These are phyloP conservation scores for Clonostachys sp. DNA, from an alignment of 2,329 filamentous ascomycete genomes.

Conservation along the genomic window DNA sequence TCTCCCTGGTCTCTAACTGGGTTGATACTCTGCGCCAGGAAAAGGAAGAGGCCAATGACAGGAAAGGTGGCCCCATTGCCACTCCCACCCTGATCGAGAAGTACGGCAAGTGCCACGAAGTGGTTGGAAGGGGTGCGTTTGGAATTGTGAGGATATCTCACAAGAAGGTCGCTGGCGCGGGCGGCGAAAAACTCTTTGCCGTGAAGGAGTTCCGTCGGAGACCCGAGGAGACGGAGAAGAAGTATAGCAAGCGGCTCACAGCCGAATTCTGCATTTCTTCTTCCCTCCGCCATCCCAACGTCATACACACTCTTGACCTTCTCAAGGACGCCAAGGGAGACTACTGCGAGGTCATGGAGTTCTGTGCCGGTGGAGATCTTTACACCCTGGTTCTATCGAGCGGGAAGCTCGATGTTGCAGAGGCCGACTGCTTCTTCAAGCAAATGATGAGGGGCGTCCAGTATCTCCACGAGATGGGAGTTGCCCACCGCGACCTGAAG, in stretches of 20 bases:
- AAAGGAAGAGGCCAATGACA: constrained; percentile 79
- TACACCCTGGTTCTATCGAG: constrained; percentile 91
- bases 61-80: constrained; percentile 70
- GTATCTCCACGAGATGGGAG: constrained; percentile 99
- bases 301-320: constrained; percentile 95
- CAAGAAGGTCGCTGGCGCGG: constrained; percentile 82
- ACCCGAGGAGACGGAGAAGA: constrained; percentile 91
- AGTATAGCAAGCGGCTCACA: constrained; percentile 95
- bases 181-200: constrained; percentile 85
- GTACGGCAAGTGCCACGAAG: constrained; percentile 97
- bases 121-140: constrained; percentile 93
- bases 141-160: constrained; percentile 97
- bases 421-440: constrained; percentile 98
- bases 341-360: constrained; percentile 99
- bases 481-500: constrained; percentile 94
- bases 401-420: constrained; percentile 83
- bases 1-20: constrained; percentile 94
- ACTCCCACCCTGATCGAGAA: constrained; percentile 80
- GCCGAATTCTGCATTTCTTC: constrained; percentile 99
- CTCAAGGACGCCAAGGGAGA: constrained; percentile 95
- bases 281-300: constrained; percentile 91
- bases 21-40: constrained; percentile 89
- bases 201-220: constrained; percentile 97
- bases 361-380: constrained; percentile 91
- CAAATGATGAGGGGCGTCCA: constrained; percentile 98